A percentile compares a stretch with the other conserved stretches of the same genome.
Conservation (phyloP, 2,329 filamentous ascomycete genomes). For the Neopestalotiopsis clavispora region DNA sequence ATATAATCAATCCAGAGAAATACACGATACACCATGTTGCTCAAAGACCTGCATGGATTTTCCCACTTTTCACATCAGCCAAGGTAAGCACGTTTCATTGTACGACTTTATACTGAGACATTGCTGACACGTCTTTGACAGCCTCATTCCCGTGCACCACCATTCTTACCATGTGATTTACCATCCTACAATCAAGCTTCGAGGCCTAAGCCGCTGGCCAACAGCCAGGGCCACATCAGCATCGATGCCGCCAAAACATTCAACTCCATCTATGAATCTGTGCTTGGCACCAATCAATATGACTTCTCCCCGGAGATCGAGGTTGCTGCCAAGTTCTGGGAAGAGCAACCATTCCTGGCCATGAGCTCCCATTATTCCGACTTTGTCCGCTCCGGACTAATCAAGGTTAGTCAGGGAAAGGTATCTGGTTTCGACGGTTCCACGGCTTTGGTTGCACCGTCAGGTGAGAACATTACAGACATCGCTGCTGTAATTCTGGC, state of each 20-base stretch:
- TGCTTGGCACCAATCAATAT: constrained; percentile 60
- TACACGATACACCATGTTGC: constrained; percentile 71
- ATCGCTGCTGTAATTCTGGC: constrained; percentile 74
- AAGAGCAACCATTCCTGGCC: constrained; percentile 67
- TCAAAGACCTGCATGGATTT: constrained; percentile 73
- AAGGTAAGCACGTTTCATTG: constrained; percentile 43
- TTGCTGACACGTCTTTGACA: constrained; percentile 36
- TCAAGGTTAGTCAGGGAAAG: constrained; percentile 56
- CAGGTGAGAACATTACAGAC: constrained; percentile 48
- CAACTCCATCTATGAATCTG: constrained; percentile 55
- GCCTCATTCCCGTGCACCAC: constrained; percentile 53
- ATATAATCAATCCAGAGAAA: constrained; percentile 47
- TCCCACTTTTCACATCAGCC: constrained; percentile 63
- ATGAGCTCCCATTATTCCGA: constrained; percentile 76
- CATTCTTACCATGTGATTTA: constrained; percentile 76
- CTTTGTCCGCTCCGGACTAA: constrained; percentile 70
- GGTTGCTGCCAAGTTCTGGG: constrained; percentile 43
- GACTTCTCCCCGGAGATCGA: constrained; percentile 50
- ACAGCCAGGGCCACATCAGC: constrained; percentile 68
- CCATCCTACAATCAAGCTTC: constrained; percentile 72
- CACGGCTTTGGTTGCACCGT: constrained; percentile 39
- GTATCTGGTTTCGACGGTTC: constrained; percentile 41
- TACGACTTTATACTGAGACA: constrained; percentile 26
- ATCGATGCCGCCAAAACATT: constrained; percentile 58
- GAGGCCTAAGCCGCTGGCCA: constrained; percentile 62